Conservation (phyloP, 257 asterid species). For the Solanum bulbocastanum region DNA sequence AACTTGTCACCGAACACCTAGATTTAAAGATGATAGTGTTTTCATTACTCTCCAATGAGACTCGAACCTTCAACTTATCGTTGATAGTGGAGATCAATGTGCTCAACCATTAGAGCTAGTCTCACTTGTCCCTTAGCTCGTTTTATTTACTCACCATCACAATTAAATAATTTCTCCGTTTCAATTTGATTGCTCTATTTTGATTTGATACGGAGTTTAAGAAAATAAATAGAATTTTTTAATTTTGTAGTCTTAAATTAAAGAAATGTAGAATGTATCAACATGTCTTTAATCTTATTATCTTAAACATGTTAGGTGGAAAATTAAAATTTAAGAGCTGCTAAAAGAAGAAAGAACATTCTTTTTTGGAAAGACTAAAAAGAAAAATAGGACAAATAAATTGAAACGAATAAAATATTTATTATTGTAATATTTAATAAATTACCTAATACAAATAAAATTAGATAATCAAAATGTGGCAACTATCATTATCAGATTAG, state of each 20-base stretch:
- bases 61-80: neutral
- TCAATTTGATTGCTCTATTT: neutral
- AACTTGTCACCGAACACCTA: neutral
- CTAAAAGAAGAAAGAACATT: neutral
- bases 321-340: neutral
- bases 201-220: neutral
- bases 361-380: neutral
- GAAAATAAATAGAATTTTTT: neutral
- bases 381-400: neutral
- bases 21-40: neutral
- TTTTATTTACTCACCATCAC: neutral
- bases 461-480: neutral
- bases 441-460: neutral
- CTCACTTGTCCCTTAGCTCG: neutral
- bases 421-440: neutral
- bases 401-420: neutral
- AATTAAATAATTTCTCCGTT: neutral
- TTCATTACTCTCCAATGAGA: neutral
- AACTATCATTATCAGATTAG: neutral
- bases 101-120: neutral
- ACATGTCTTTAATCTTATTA: neutral
- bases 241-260: neutral
- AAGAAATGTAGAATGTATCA: neutral
- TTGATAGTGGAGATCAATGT: neutral
- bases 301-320: neutral